Percentiles rank a stretch among this genome's conserved stretches.
Evolutionary conservation across 805 yeast genomes (phyloP).

Genomic region (Saturnispora dispora): DNA sequence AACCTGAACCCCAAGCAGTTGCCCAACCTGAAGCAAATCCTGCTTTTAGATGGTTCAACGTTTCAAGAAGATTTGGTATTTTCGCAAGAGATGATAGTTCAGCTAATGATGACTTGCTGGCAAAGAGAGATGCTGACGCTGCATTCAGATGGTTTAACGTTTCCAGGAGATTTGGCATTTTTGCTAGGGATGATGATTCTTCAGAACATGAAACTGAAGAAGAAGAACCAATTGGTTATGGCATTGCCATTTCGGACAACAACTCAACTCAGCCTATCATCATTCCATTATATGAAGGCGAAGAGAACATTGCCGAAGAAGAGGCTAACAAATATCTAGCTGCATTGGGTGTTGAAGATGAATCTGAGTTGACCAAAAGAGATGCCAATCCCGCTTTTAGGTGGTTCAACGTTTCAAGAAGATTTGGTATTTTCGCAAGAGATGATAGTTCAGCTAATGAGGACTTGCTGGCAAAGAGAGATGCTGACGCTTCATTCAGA

Average conservation of each 20-base stretch:
- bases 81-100: constrained; percentile 6
- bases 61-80: constrained; percentile 7
- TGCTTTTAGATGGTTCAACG: constrained; percentile 6
- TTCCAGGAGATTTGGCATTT: constrained; percentile 6
- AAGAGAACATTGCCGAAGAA: constrained; percentile 5
- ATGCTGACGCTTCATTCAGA: not conserved
- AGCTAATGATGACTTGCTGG: not conserved
- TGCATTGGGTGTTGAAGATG: not conserved
- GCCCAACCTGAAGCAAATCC: not conserved
- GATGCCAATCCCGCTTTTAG: constrained; percentile 3
- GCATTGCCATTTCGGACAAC: constrained; percentile 4
- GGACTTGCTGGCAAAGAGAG: not conserved
- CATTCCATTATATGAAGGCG: constrained; percentile 5
- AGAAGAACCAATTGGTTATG: constrained; percentile 6
- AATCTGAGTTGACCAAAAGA: constrained; percentile 5
- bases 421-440: constrained; percentile 4
- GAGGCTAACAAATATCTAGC: constrained; percentile 4
- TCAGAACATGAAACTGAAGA: not conserved
- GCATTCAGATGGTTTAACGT: constrained; percentile 7
- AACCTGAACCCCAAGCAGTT: constrained; percentile 3
- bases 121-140: not conserved
- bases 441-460: not conserved
- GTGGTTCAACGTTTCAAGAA: constrained; percentile 3
- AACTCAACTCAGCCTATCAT: constrained; percentile 5
- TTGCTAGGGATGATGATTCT: constrained; percentile 5